These are phyloP conservation scores for Earliella scabrosa DNA, from an alignment of 1,284 basidiomycete genomes.

Conservation along the genomic window DNA sequence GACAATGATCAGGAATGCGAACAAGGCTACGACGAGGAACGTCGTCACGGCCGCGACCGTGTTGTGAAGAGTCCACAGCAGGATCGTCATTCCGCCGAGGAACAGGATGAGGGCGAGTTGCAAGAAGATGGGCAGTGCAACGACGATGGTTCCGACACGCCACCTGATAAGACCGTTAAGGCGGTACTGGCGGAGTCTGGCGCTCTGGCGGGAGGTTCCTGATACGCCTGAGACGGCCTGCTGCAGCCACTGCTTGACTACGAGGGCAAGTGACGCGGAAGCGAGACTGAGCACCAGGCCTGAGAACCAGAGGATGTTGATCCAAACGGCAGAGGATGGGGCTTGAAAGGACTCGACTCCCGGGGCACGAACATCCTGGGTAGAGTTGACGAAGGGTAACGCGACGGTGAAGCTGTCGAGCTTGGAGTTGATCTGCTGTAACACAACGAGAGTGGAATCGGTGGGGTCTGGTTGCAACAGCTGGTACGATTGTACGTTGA, in stretches of 20 bases:
- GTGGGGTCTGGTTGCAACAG: not conserved
- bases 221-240: not conserved
- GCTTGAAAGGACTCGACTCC: not conserved
- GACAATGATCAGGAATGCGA: not conserved
- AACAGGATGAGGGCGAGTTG: not conserved
- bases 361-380: not conserved
- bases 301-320: constrained; percentile 1
- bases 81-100: not conserved
- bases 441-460: not conserved
- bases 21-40: not conserved
- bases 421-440: not conserved
- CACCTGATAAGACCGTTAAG: not conserved
- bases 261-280: not conserved
- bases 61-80: not conserved
- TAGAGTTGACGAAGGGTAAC: not conserved
- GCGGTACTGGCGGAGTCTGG: not conserved
- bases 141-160: not conserved
- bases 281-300: not conserved
- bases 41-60: not conserved
- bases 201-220: not conserved
- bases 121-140: not conserved
- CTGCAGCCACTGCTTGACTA: constrained; percentile 1
- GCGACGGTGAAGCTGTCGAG: not conserved
- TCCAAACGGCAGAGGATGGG: not conserved
- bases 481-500: not conserved